A percentile compares a stretch with the other conserved stretches of the same genome.
These are phyloP conservation scores for Tolypocladium sp. DNA, from an alignment of 2,329 filamentous ascomycete genomes.

Conservation along the genomic window DNA sequence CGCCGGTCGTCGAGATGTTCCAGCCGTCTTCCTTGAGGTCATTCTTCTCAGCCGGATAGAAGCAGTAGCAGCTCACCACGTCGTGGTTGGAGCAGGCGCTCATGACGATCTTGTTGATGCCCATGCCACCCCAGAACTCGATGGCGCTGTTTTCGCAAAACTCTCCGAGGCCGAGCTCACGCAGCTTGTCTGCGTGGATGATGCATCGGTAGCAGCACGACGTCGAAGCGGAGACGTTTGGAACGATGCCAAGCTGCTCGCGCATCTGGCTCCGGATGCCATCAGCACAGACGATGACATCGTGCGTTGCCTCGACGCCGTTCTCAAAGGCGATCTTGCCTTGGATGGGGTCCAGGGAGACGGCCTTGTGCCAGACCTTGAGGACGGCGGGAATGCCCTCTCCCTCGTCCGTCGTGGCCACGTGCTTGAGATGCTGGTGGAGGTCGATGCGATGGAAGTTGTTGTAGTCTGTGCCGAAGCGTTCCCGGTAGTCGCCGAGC, in stretches of 20 bases:
- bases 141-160: conserved; percentile 47
- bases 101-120: conserved; percentile 53
- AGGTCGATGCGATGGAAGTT: conserved; percentile 58
- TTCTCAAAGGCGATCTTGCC: conserved; percentile 42
- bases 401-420: conserved; percentile 38
- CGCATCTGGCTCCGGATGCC: conserved; percentile 53
- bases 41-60: conserved; percentile 49
- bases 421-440: conserved; percentile 51
- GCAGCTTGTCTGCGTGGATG: conserved; percentile 43
- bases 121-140: conserved; percentile 58
- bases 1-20: conserved; percentile 38
- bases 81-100: conserved; percentile 54
- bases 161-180: conserved; percentile 44
- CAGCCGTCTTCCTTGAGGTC: conserved; percentile 49
- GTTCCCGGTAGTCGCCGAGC: conserved; percentile 49
- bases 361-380: conserved; percentile 41
- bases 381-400: conserved; percentile 41
- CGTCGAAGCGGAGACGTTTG: conserved; percentile 41
- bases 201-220: conserved; percentile 53
- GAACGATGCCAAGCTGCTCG: conserved; percentile 42
- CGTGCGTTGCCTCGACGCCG: conserved; percentile 35
- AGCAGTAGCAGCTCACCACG: conserved; percentile 56
- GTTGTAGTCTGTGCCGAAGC: conserved; percentile 52
- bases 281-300: conserved; percentile 50
- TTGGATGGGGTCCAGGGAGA: conserved; percentile 37